These are phyloP conservation scores for Sophora flavescens DNA, from an alignment of 306 rosid genomes.

Conservation along the genomic window DNA sequence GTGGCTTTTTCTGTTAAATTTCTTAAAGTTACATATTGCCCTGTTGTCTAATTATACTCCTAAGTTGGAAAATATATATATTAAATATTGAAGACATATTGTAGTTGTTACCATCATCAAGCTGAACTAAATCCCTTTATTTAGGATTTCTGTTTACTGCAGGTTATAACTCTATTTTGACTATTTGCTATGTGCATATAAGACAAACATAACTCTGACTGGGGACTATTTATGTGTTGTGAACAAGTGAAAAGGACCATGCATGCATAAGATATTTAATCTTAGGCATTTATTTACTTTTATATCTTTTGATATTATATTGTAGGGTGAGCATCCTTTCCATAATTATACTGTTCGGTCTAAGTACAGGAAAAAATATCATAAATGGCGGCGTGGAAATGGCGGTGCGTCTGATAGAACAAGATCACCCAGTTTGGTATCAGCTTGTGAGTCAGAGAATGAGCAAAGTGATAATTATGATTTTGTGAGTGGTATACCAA, in stretches of 20 bases:
- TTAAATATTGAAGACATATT: neutral
- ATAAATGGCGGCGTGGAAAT: conserved; percentile 45
- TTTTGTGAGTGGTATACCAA: conserved; percentile 35
- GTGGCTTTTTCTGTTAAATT: neutral
- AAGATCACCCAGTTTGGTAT: conserved; percentile 37
- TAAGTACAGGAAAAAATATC: conserved; percentile 66
- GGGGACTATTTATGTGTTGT: conserved; percentile 4
- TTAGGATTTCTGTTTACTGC: neutral
- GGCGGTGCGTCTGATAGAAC: conserved; percentile 33
- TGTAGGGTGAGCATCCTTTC: conserved; percentile 93
- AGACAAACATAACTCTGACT: conserved; percentile 5
- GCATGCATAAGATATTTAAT: conserved; percentile 11
- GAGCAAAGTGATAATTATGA: conserved; percentile 67
- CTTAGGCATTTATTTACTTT: conserved; percentile 14
- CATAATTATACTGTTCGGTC: conserved; percentile 93
- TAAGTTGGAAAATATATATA: neutral
- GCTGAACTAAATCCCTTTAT: neutral
- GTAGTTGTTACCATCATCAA: conserved; percentile 6
- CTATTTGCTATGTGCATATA: neutral
- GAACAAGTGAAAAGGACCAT: conserved; percentile 7
- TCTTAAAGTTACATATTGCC: neutral
- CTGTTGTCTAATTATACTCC: conserved; percentile 3
- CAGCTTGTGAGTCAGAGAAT: conserved; percentile 50
- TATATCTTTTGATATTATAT: conserved; percentile 35
- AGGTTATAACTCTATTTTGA: conserved; percentile 5